Evolutionary conservation across 2,329 filamentous ascomycete species (phyloP).

Genomic region (Paramyrothecium sp.): DNA sequence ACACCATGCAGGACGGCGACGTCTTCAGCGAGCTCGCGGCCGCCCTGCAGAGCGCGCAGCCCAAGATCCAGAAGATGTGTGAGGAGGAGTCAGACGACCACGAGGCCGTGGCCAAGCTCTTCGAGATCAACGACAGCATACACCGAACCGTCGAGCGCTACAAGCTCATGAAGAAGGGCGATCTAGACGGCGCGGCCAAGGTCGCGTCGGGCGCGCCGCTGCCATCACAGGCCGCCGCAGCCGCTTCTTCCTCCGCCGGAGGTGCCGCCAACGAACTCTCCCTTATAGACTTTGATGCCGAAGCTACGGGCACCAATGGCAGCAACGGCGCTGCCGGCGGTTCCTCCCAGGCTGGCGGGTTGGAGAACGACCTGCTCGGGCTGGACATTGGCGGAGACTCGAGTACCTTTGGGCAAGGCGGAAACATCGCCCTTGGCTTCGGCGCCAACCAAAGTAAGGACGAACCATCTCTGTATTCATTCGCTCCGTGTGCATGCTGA

Average conservation of each 20-base stretch:
- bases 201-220: constrained; percentile 74
- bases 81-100: constrained; percentile 97
- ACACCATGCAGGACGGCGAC: constrained; percentile 68
- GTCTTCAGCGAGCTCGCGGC: constrained; percentile 83
- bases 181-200: constrained; percentile 77
- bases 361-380: constrained; percentile 90
- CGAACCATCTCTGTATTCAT: not conserved
- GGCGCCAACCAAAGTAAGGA: constrained; percentile 65
- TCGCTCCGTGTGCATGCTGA: constrained; percentile 12
- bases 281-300: constrained; percentile 84
- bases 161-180: constrained; percentile 93
- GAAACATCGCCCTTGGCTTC: constrained; percentile 81
- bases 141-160: constrained; percentile 94
- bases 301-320: constrained; percentile 54
- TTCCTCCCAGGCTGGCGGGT: constrained; percentile 55
- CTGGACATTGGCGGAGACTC: constrained; percentile 71
- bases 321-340: constrained; percentile 35
- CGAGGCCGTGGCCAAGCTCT: constrained; percentile 89
- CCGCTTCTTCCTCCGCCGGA: constrained; percentile 24
- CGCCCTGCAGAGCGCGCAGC: constrained; percentile 87
- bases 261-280: constrained; percentile 70
- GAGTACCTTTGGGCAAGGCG: constrained; percentile 66
- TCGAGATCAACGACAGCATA: constrained; percentile 99
- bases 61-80: constrained; percentile 99
- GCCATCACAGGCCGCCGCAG: constrained; percentile 57